A percentile compares a stretch with the other conserved stretches of the same genome.
phyloP scores from a whole-genome alignment of 805 yeast genomes.

The Barnettozyma siamensis region DNA sequence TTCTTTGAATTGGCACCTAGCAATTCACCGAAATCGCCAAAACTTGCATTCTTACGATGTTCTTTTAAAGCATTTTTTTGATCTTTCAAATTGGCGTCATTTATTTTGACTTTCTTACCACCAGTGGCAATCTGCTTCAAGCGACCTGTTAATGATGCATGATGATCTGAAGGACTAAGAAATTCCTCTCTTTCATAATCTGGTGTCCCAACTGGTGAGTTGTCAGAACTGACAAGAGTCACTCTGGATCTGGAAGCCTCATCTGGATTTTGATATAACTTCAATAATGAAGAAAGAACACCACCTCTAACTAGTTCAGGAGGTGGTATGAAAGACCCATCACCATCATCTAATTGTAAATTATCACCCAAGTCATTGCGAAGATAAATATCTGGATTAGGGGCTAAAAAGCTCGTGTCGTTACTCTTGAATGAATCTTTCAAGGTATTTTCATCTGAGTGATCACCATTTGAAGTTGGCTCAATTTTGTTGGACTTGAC shows the following conservation, averaged over 20 bases:
- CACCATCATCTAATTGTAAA: conserved; percentile 28
- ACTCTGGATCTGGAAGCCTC: conserved; percentile 22
- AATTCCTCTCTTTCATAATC: conserved; percentile 6
- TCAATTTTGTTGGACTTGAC: background rate
- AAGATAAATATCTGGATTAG: conserved; percentile 40
- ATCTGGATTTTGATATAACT: conserved; percentile 52
- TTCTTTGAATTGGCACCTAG: conserved; percentile 13
- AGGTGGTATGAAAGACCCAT: conserved; percentile 43
- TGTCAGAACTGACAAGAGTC: conserved; percentile 12
- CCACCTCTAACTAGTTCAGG: conserved; percentile 76
- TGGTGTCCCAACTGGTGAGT: conserved; percentile 13
- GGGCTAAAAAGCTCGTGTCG: conserved; percentile 26
- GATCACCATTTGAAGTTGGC: conserved; percentile 3
- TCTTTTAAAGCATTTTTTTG: conserved; percentile 12
- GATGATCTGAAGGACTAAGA: conserved; percentile 1
- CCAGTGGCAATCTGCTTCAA: conserved; percentile 12
- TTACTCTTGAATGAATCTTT: conserved; percentile 22
- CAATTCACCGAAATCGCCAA: conserved; percentile 17
- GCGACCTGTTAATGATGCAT: conserved; percentile 9
- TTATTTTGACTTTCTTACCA: conserved; percentile 18
- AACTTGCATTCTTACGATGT: conserved; percentile 19
- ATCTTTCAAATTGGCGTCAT: conserved; percentile 13
- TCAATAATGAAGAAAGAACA: conserved; percentile 71
- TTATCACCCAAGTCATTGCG: conserved; percentile 25
- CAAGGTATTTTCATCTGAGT: conserved; percentile 16